These are phyloP conservation scores for Rosa multiflora DNA, from an alignment of 306 rosid genomes.

Conservation along the genomic window DNA sequence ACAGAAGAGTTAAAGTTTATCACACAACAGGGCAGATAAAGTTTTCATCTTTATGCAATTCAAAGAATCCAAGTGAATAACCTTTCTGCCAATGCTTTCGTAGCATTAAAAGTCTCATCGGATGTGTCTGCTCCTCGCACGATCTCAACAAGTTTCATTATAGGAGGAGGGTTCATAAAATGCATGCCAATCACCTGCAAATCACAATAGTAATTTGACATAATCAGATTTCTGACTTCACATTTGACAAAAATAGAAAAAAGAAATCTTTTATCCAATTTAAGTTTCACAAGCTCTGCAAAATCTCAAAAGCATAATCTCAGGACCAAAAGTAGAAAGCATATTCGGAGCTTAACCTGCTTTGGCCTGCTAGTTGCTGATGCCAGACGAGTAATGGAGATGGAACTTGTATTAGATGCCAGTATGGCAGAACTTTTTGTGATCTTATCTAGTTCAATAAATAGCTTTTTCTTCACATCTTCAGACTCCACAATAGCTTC, in stretches of 20 bases:
- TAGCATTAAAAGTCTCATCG: slow-evolving; percentile 58
- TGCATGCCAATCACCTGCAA: slow-evolving; percentile 94
- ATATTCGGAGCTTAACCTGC: slow-evolving; percentile 45
- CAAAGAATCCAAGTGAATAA: slow-evolving; percentile 28
- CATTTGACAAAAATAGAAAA: neutral
- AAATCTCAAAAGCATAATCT: slow-evolving; percentile 11
- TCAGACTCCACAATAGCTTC: slow-evolving; percentile 92
- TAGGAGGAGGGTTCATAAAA: slow-evolving; percentile 94
- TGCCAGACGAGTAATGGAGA: slow-evolving; percentile 82
- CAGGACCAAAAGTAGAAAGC: slow-evolving; percentile 11
- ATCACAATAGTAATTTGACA: slow-evolving; percentile 14
- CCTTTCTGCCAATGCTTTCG: slow-evolving; percentile 80
- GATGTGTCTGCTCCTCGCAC: slow-evolving; percentile 83
- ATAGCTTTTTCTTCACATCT: slow-evolving; percentile 66
- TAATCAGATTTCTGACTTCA: slow-evolving; percentile 1
- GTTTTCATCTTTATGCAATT: neutral
- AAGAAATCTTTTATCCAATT: neutral
- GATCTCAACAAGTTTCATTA: slow-evolving; percentile 89
- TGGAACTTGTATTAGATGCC: slow-evolving; percentile 97
- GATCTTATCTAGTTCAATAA: slow-evolving; percentile 57
- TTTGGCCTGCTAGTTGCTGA: slow-evolving; percentile 61
- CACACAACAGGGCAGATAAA: neutral
- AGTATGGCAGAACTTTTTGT: slow-evolving; percentile 64
- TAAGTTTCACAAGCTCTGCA: neutral
- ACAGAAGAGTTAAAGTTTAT: neutral